A percentile compares a stretch with the other conserved stretches of the same genome.
Evolutionary conservation across 164 flowering plant genomes (phyloP).

Genomic region (Stephania japonica): DNA sequence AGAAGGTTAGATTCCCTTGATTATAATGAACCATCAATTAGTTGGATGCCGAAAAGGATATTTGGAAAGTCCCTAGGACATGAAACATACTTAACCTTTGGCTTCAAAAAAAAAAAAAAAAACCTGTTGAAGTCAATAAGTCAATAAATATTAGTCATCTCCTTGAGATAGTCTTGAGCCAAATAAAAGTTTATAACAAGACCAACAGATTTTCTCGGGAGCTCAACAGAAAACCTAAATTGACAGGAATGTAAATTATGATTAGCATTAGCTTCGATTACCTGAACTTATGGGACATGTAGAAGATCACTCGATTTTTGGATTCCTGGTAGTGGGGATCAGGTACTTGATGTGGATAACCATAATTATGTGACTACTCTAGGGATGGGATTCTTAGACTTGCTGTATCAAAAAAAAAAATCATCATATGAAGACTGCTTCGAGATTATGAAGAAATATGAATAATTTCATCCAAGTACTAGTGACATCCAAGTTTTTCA

Average conservation of each 20-base stretch:
- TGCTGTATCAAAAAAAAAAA: neutral
- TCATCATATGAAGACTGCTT: neutral
- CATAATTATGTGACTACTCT: neutral
- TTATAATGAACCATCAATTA: neutral
- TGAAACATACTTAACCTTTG: neutral
- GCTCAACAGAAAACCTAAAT: neutral
- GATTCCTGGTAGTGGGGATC: neutral
- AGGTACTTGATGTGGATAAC: neutral
- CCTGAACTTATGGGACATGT: neutral
- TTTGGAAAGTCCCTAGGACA: neutral
- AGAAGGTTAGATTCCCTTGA: constrained; percentile 45
- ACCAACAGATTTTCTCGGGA: neutral
- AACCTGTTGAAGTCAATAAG: neutral
- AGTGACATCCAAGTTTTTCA: too few species aligned
- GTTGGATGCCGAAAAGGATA: neutral
- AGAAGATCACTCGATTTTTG: neutral
- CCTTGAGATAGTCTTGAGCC: neutral
- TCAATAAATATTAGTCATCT: neutral
- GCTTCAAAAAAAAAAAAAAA: neutral
- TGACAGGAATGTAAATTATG: neutral
- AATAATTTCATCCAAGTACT: too few species aligned
- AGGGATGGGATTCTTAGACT: neutral
- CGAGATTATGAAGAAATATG: neutral
- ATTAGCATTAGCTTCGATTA: neutral
- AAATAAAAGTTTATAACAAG: neutral